phyloP scores from a whole-genome alignment of 345 rosid species.

The Hypericum perforatum region DNA sequence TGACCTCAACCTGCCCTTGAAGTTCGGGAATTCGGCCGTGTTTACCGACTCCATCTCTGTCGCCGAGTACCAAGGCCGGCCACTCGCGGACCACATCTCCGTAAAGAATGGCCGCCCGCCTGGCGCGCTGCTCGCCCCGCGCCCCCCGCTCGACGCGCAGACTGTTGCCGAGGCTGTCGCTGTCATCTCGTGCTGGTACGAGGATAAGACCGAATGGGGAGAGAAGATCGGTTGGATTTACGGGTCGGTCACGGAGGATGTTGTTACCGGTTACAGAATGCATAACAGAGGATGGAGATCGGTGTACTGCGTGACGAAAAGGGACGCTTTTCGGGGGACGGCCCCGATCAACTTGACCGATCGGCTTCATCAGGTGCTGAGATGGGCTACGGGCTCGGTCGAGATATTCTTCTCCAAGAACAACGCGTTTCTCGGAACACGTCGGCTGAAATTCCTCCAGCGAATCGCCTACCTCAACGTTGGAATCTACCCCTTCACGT shows the following conservation, averaged over 20 bases:
- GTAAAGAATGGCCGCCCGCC: slow-evolving; percentile 97
- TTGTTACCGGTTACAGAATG: slow-evolving; percentile 91
- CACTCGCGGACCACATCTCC: slow-evolving; percentile 79
- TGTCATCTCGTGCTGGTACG: slow-evolving; percentile 93
- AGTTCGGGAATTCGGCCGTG: slow-evolving; percentile 64
- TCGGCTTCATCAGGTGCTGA: slow-evolving; percentile 80
- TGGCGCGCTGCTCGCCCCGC: slow-evolving; percentile 66
- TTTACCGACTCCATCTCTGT: slow-evolving; percentile 69
- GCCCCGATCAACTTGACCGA: slow-evolving; percentile 92
- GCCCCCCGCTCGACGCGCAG: slow-evolving; percentile 81
- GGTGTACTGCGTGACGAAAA: slow-evolving; percentile 72
- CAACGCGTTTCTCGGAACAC: slow-evolving; percentile 55
- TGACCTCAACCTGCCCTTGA: slow-evolving; percentile 56
- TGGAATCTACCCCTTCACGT: slow-evolving; percentile 85
- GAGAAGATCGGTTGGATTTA: slow-evolving; percentile 84
- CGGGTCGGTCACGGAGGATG: slow-evolving; percentile 72
- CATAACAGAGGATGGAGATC: slow-evolving; percentile 98
- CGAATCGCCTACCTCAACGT: slow-evolving; percentile 77
- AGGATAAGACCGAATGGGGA: slow-evolving; percentile 94
- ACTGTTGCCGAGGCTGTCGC: slow-evolving; percentile 97
- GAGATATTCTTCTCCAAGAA: slow-evolving; percentile 84
- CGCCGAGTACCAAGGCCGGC: slow-evolving; percentile 87
- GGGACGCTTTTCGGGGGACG: slow-evolving; percentile 85
- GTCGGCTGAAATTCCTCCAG: slow-evolving; percentile 76
- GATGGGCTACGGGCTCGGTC: slow-evolving; percentile 96